Percentiles rank a stretch among this genome's conserved stretches.
Evolutionary conservation across 179 eudicot genomes (phyloP).

Genomic region (Beta corolliflora): DNA sequence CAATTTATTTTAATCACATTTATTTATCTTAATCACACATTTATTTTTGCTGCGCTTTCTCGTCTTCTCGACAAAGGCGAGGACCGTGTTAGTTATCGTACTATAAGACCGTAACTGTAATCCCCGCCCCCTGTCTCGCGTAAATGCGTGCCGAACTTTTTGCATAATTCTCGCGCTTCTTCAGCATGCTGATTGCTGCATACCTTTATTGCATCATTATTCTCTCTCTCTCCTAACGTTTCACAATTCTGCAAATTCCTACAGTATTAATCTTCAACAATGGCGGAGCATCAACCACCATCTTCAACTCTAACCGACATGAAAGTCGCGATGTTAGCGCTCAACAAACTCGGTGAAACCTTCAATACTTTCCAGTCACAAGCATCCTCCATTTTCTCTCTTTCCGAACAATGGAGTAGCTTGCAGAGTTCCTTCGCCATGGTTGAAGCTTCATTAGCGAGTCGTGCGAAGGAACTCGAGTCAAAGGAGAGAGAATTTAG

Average conservation of each 20-base stretch:
- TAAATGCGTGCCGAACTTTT: too few relatives aligned
- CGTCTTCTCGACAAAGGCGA: too few relatives aligned
- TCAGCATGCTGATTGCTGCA: too few relatives aligned
- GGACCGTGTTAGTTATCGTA: too few relatives aligned
- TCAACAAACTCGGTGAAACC: constrained; percentile 1
- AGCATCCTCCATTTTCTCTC: constrained; percentile 4
- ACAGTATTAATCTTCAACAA: not conserved
- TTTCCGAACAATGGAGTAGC: constrained; percentile 16
- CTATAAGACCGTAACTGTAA: too few relatives aligned
- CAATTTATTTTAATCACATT: too few relatives aligned
- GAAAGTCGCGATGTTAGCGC: constrained; percentile 4
- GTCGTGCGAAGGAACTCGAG: constrained; percentile 29
- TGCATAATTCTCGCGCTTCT: too few relatives aligned
- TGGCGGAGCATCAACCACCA: not conserved
- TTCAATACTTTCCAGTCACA: constrained; percentile 11
- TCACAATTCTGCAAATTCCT: not conserved
- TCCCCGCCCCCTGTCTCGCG: too few relatives aligned
- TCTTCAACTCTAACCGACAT: constrained; percentile 3
- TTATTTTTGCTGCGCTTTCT: too few relatives aligned
- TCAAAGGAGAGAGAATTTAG: constrained; percentile 31
- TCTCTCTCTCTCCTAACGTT: constrained; percentile 12
- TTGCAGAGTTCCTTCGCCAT: constrained; percentile 20
- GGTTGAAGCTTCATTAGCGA: constrained; percentile 13
- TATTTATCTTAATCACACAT: too few relatives aligned
- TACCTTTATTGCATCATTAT: too few relatives aligned